Percentiles rank a stretch among this genome's conserved stretches.
Evolutionary conservation across 306 rosid genomes (phyloP).

Genomic region (Argentina anserina): DNA sequence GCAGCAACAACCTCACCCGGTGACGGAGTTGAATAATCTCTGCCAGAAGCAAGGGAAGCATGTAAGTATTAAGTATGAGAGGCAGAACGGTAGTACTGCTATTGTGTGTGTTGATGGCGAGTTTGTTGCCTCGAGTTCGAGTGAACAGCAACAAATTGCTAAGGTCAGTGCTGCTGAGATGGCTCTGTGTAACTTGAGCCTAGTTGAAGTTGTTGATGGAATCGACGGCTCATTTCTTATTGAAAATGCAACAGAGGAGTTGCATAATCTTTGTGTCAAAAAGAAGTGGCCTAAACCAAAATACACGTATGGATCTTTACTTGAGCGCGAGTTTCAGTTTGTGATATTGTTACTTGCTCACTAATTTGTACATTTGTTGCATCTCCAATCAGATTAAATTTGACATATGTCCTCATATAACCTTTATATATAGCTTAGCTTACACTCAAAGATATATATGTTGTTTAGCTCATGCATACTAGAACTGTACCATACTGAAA

Average conservation of each 20-base stretch:
- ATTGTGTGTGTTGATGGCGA: constrained; percentile 53
- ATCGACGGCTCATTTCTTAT: constrained; percentile 31
- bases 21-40: constrained; percentile 46
- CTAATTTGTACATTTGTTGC: not conserved
- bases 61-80: constrained; percentile 35
- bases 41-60: constrained; percentile 67
- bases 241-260: constrained; percentile 49
- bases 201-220: not conserved
- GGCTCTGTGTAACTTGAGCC: constrained; percentile 42
- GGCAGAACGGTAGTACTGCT: constrained; percentile 29
- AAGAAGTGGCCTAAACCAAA: constrained; percentile 58
- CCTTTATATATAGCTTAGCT: not conserved
- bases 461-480: not conserved
- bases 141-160: constrained; percentile 53
- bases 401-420: not conserved
- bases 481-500: not conserved
- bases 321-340: not conserved
- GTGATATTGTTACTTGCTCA: not conserved
- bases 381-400: not conserved
- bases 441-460: not conserved
- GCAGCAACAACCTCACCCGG: constrained; percentile 56
- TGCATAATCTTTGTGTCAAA: constrained; percentile 45
- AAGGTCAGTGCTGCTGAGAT: constrained; percentile 62
- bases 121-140: constrained; percentile 45
- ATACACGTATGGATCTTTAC: constrained; percentile 40